phyloP scores from a whole-genome alignment of 1,139 yeast genomes.

The Yamadazyma dushanensis region DNA sequence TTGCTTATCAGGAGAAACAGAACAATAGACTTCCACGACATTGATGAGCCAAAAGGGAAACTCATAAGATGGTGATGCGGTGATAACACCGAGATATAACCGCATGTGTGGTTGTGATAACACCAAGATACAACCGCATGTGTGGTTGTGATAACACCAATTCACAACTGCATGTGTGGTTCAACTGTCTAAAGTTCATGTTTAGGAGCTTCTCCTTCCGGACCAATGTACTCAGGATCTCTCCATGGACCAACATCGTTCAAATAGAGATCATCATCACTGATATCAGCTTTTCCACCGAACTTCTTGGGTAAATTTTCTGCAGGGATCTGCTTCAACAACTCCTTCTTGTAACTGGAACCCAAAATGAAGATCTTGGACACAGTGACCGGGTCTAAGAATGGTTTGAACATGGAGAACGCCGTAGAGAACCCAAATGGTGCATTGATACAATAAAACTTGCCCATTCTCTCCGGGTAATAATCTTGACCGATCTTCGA shows the following conservation, averaged over 20 bases:
- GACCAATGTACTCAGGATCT: slow-evolving; percentile 77
- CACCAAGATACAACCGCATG: too few relatives aligned
- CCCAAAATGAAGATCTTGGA: slow-evolving; percentile 90
- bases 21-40: too few relatives aligned
- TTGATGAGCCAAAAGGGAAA: too few relatives aligned
- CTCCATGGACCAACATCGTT: slow-evolving; percentile 98
- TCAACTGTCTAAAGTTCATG: slow-evolving; percentile 20
- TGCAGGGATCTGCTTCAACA: slow-evolving; percentile 87
- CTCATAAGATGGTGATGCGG: too few relatives aligned
- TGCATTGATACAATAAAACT: slow-evolving; percentile 90
- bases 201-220: slow-evolving; percentile 83
- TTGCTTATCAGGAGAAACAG: too few relatives aligned
- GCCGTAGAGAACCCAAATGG: slow-evolving; percentile 97
- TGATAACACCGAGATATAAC: too few relatives aligned
- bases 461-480: slow-evolving; percentile 99
- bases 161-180: too few relatives aligned
- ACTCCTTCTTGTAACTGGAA: slow-evolving; percentile 70
- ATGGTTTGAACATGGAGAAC: slow-evolving; percentile 84
- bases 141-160: too few relatives aligned
- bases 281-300: slow-evolving; percentile 75
- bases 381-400: slow-evolving; percentile 97
- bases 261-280: slow-evolving; percentile 77
- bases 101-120: too few relatives aligned
- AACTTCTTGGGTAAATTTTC: slow-evolving; percentile 89
- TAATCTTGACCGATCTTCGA: slow-evolving; percentile 92